Percentiles rank a stretch among this genome's conserved stretches.
Evolutionary conservation across 164 flowering plant genomes (phyloP).

Genomic region (Chimonanthus salicifolius): DNA sequence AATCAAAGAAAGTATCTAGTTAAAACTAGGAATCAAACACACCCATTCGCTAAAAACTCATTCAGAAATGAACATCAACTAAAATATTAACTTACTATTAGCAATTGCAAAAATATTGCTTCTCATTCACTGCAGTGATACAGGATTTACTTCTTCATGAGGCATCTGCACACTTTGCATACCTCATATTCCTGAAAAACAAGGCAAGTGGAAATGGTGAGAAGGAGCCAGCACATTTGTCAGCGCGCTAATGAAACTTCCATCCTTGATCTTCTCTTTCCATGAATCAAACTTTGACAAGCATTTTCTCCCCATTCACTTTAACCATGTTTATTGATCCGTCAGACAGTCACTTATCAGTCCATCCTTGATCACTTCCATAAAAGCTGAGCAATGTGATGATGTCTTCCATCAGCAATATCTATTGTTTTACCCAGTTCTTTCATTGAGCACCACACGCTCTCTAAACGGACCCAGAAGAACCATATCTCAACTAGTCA

Average conservation of each 20-base stretch:
- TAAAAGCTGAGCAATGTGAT: conserved; percentile 48
- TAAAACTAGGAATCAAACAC: too few relatives aligned
- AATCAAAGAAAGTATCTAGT: too few relatives aligned
- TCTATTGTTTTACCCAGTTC: conserved; percentile 19
- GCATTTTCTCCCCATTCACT: conserved; percentile 35
- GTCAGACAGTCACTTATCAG: conserved; percentile 26
- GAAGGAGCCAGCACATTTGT: conserved; percentile 46
- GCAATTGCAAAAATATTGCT: not conserved
- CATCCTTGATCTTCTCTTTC: conserved; percentile 19
- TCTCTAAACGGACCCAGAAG: conserved; percentile 51
- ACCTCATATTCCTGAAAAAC: conserved; percentile 42
- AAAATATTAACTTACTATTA: too few relatives aligned
- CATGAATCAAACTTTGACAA: conserved; percentile 30
- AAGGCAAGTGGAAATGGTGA: conserved; percentile 46
- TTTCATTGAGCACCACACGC: too few relatives aligned
- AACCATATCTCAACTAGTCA: conserved; percentile 29
- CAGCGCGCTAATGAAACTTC: conserved; percentile 48
- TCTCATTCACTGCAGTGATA: conserved; percentile 40
- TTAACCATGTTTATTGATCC: conserved; percentile 43
- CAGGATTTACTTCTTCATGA: conserved; percentile 73
- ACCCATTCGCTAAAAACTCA: too few relatives aligned
- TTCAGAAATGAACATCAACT: not conserved
- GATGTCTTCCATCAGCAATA: conserved; percentile 45
- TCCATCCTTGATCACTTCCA: conserved; percentile 55
- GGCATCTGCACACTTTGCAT: conserved; percentile 60